Evolutionary conservation across 257 asterid genomes (phyloP).

Genomic region (Ilex aquifolium): DNA sequence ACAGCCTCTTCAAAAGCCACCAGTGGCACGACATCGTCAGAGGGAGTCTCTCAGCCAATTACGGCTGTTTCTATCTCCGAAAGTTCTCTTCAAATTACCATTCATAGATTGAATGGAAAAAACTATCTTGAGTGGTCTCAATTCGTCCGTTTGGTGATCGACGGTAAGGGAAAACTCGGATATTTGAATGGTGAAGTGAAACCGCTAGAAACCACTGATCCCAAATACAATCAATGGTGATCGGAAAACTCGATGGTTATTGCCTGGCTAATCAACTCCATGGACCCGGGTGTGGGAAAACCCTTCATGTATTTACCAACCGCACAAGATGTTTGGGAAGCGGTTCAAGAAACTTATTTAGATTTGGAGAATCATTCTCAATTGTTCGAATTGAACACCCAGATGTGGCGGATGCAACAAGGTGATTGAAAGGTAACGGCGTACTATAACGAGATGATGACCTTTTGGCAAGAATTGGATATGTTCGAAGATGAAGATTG

Average conservation of each 20-base stretch:
- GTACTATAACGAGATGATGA: conserved; percentile 1
- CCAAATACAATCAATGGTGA: background rate
- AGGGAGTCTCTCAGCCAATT: background rate
- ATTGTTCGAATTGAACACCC: conserved; percentile 1
- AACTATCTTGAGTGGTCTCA: background rate
- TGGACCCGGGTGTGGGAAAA: background rate
- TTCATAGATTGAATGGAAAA: background rate
- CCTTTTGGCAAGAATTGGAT: conserved; percentile 1
- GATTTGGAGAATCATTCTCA: conserved; percentile 8
- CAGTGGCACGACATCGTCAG: background rate
- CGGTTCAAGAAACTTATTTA: background rate
- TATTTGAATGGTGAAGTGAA: background rate
- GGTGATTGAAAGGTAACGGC: background rate
- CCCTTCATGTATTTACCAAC: background rate
- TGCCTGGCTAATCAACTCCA: background rate
- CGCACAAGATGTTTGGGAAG: background rate
- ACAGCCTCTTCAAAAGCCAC: background rate
- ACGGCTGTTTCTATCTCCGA: background rate
- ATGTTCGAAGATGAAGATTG: background rate
- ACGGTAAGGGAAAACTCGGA: background rate
- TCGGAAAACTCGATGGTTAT: background rate
- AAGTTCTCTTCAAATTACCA: no score
- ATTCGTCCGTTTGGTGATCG: background rate
- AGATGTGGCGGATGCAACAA: conserved; percentile 3
- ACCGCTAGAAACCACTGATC: background rate